A percentile compares a stretch with the other conserved stretches of the same genome.
Conservation (phyloP, 306 rosid species). For the Trichosanthes cucumerina region DNA sequence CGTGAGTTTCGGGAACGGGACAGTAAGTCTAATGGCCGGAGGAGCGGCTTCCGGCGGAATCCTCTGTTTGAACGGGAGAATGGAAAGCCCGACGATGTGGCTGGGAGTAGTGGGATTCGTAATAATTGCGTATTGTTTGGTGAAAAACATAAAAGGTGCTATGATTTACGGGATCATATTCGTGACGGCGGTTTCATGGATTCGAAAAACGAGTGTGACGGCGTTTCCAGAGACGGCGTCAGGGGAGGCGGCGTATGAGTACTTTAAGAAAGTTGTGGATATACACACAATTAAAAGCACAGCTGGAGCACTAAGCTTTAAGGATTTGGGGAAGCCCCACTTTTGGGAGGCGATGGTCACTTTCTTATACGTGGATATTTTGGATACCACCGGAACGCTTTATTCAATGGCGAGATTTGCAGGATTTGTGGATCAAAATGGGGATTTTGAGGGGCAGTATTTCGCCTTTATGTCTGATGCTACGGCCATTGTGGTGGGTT, state of each 20-base stretch:
- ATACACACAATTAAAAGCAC: constrained; percentile 60
- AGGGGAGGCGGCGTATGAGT: constrained; percentile 46
- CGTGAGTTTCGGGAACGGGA: constrained; percentile 42
- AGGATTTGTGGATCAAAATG: constrained; percentile 57
- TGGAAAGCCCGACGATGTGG: constrained; percentile 97
- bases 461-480: constrained; percentile 98
- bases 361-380: constrained; percentile 73
- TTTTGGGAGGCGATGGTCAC: constrained; percentile 92
- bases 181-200: constrained; percentile 87
- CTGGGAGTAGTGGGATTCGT: constrained; percentile 76
- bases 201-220: constrained; percentile 66
- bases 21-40: constrained; percentile 35
- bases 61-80: constrained; percentile 40
- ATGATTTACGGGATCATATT: constrained; percentile 88
- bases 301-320: constrained; percentile 78
- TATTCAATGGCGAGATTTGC: constrained; percentile 95
- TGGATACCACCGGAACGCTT: constrained; percentile 81
- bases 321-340: constrained; percentile 34
- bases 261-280: constrained; percentile 78
- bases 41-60: constrained; percentile 57
- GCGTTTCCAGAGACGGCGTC: constrained; percentile 49
- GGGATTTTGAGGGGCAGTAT: constrained; percentile 81
- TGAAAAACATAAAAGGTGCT: constrained; percentile 71
- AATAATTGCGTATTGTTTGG: constrained; percentile 63
- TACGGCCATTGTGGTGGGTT: constrained; percentile 80